Evolutionary conservation across 148 eudicot genomes (phyloP), one percentile per base, ranked within the genome.

Genomic region (Persicaria tinctoria): DNA sequence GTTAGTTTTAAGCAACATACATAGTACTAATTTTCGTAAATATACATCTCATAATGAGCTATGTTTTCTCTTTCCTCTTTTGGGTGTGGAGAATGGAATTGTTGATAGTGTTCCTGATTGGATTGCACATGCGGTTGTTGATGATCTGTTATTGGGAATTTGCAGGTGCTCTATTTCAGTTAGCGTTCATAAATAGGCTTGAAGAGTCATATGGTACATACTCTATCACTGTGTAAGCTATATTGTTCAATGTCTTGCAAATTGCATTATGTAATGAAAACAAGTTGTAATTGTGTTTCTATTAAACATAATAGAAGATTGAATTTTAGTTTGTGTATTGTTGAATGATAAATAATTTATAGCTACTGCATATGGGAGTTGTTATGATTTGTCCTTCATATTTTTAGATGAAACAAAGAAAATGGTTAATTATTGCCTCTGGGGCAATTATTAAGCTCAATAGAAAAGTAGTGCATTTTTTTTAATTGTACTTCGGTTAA

Each of bases 101-200:
- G 66, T 20, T 23, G 3, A 8, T 2, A 41, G 41, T 23, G 44
- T 8, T 23, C 66, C 66, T 60, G 68, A 60, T 60, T 60, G 68
- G 10, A 60, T 60, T 60, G 68, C 14, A 23, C 14, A 60, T 66
- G 6, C 46, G 8, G 8, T 41, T 66, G 48, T 14, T 66, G 17
- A 66, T 66, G 6, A 13, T 66, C 18, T 66, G 17, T 66, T 14
- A 5, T 14, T 66, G 70, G 70, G 44, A 66, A 53, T 66, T 72
- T 84, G 77, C 91, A 92, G 96, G 97, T 84, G 96, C 89, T 78
- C 81, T 90, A 68, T 68, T 84, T 79, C 97, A 92, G 76, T 79
- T 92, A 69, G 91, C 97, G 59, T 86, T 88, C 79, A 88, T 92
- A 66, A 76, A 84, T n/a, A 87, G 83, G 74, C 83, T 90, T 79